These are phyloP conservation scores for Diversispora eburnea DNA, from an alignment of 192 early-diverging fungal species.

Conservation along the genomic window DNA sequence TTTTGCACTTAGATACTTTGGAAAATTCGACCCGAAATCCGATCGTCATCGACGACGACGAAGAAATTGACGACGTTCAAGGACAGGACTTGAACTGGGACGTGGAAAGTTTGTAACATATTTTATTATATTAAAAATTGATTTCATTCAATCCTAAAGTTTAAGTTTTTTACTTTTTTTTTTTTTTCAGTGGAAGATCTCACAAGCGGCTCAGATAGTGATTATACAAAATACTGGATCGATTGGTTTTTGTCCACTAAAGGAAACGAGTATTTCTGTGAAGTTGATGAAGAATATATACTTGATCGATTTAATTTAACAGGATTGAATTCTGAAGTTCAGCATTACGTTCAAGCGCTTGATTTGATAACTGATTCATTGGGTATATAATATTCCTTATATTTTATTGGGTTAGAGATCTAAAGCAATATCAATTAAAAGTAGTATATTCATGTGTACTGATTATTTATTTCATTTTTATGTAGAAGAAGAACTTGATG, in stretches of 20 bases:
- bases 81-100: constrained; percentile 25
- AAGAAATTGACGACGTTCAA: constrained; percentile 1
- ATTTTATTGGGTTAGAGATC: background rate
- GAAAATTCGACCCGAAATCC: constrained; percentile 23
- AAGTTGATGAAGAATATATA: constrained; percentile 98
- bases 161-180: background rate
- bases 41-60: constrained; percentile 28
- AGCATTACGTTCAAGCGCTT: constrained; percentile 84
- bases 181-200: constrained; percentile 48
- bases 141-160: background rate
- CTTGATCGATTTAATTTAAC: constrained; percentile 97
- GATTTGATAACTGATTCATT: constrained; percentile 90
- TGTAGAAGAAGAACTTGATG: constrained; percentile 62
- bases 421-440: background rate
- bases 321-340: constrained; percentile 85
- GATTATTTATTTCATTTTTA: background rate
- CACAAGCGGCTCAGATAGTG: constrained; percentile 57
- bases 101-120: constrained; percentile 15
- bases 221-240: constrained; percentile 82
- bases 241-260: constrained; percentile 90
- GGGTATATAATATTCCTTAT: constrained; percentile 39
- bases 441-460: background rate
- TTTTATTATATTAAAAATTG: background rate
- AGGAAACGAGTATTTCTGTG: constrained; percentile 98
- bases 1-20: constrained; percentile 1